Base-by-base conservation (phyloP, 2,329 filamentous ascomycete species). In the Trichophyton simii region DNA sequence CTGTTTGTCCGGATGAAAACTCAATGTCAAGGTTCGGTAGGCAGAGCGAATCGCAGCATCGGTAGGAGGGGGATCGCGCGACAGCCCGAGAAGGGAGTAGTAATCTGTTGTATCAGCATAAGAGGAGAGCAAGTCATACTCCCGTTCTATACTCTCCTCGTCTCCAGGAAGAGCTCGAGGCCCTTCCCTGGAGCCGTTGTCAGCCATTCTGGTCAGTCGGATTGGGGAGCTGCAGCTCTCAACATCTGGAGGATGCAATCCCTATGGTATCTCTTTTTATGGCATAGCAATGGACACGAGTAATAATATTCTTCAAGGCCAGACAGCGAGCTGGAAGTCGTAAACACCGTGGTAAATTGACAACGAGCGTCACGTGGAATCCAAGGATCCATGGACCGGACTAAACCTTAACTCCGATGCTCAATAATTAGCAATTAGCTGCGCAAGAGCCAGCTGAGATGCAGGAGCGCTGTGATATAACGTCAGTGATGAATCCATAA, bases 1-100 rank as follows among this genome's bases (percentile, higher is more conserved):
- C 60, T 78, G 76, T 64, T 77, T 77, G 65, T 78, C 76, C 18
- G 76, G 76, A 58, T 78, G 76, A 61, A 78, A 77, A 64, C 72
- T 76, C 25, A 77, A 70, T 7, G 73, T 74, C 60, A 77, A 65
- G 34, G 67, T 73, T 58, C 72, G 73, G 65, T 76, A 77, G n/a
- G 76, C 76, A 46, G 75, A 72, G 28, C 75, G 74, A 58, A 78
- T 74, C 50, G 76, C 70, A 28, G 73, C 64, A 6, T 75, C 72
- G 36, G 71, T 73, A 1, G 75, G 75, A 1, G 74, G 68, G n/a
- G 75, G 75, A 3, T 70, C 64, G 59, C 70, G 70, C 9, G 73
- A 65, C 13, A 78, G 70, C 5, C 72, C 72, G 5, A 78, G 68
- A n/a, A 77, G 65, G 58, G 71, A 68, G 61, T 78, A 78, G 64